phyloP scores from a whole-genome alignment of 345 rosid genomes.

The Isatis tinctoria region DNA sequence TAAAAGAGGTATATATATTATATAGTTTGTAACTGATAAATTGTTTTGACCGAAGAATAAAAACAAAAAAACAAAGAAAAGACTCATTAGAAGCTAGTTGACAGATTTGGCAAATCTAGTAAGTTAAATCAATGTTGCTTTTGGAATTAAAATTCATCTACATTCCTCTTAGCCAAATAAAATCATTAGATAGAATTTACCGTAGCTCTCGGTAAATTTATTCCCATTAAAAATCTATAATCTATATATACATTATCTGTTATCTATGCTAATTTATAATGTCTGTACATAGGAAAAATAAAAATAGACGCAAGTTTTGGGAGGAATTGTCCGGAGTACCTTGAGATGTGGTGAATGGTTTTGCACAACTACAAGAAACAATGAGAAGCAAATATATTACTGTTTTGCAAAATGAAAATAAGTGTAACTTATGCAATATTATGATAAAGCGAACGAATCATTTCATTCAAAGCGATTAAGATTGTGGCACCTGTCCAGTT shows the following conservation, averaged over 20 bases:
- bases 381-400: background rate
- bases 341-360: constrained; percentile 29
- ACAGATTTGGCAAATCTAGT: no score
- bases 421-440: background rate
- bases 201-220: background rate
- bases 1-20: background rate
- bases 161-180: background rate
- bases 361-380: background rate
- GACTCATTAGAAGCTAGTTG: no score
- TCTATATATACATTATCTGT: background rate
- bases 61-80: background rate
- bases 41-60: background rate
- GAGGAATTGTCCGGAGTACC: background rate
- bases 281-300: background rate
- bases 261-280: background rate
- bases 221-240: background rate
- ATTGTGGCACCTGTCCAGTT: constrained; percentile 22
- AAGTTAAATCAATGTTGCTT: no score
- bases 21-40: background rate
- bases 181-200: background rate
- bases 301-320: background rate
- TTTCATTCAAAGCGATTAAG: background rate
- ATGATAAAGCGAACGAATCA: background rate
- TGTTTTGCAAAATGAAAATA: background rate
- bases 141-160: background rate